These are phyloP conservation scores for Cydonia oblonga DNA, from an alignment of 331 rosid genomes.

Conservation along the genomic window DNA sequence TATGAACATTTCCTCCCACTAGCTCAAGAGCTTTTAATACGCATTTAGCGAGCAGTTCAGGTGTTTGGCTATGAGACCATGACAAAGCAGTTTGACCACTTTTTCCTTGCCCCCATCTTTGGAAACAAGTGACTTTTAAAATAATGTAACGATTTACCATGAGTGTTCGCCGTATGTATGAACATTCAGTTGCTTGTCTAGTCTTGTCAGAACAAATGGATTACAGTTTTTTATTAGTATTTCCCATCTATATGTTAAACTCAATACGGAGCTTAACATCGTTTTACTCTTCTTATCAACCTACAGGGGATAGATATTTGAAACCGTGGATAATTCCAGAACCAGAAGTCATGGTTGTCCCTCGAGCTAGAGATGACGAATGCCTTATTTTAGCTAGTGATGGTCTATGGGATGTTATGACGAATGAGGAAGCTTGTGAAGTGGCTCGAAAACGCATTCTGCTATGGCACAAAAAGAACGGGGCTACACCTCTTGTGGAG, in stretches of 20 bases:
- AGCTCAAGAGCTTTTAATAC: no score
- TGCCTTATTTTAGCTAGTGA: constrained; percentile 39
- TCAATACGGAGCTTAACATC: not conserved
- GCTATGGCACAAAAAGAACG: constrained; percentile 51
- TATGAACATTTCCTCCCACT: no score
- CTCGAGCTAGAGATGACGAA: constrained; percentile 47
- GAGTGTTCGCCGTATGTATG: not conserved
- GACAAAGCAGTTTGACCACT: no score
- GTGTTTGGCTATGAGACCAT: no score
- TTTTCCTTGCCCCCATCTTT: no score
- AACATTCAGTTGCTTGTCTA: not conserved
- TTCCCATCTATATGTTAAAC: not conserved
- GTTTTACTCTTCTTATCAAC: not conserved
- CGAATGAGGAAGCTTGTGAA: constrained; percentile 45
- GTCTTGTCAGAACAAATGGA: not conserved
- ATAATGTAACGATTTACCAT: not conserved
- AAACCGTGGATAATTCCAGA: constrained; percentile 58
- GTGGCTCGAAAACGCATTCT: constrained; percentile 40
- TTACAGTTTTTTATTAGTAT: not conserved
- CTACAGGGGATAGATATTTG: constrained; percentile 44
- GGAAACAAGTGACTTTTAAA: no score
- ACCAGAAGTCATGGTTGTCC: constrained; percentile 39
- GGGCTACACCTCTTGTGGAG: constrained; percentile 10
- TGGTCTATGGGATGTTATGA: constrained; percentile 58
- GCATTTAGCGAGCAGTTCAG: no score